Base-by-base conservation (phyloP, 768 basidiomycete genomes). In the Serendipita vermifera region DNA sequence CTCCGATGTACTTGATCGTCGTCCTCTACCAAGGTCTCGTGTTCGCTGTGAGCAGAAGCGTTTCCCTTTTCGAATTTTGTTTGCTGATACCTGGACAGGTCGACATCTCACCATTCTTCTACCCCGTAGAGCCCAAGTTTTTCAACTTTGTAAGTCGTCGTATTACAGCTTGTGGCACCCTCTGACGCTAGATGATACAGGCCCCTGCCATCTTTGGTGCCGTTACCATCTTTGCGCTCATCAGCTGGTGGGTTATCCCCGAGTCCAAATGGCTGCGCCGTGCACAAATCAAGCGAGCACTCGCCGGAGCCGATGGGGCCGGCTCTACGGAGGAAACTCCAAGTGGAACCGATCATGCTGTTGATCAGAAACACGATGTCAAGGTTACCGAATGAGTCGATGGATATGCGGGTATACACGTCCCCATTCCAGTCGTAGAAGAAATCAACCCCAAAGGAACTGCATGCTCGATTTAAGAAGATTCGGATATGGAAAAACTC, bases 81-180 rank as follows among this genome's bases (percentile, higher is more conserved):
- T 29, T 29, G 56, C 43, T 59, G 61, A 31, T 63, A 38, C 29
- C 33, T 20, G 48, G 46, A 17, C 59, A 87, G 87, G 82, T 85
- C 60, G 80, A 84, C 73, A 73, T 87, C 55, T 91, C 90, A 24
- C 91, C 91, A 1, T 93, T 90, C 73, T 79, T 73, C 67, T 94
- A 87, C 73, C 91, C 91, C 0, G 83, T 88, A 27, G 80, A 73
- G 7, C 75, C 83, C 0, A 68, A 77, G 58, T 83, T 76, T 1
- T 89, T 93, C 74, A 94, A 94, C 68, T 93, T 88, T 64, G 87
- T 88, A 59, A 69, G 84, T 75, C 1, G 38, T 11, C n/a, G 35
- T 38, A 13, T 38, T 38, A 13, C 36, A 13, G 13, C 36, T 17
- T 38, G 13, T 38, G 13, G 20, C 35, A 32, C n/a, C 5, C 31